phyloP scores from a whole-genome alignment of 2,329 filamentous ascomycete species.

The Fusarium papillatum region DNA sequence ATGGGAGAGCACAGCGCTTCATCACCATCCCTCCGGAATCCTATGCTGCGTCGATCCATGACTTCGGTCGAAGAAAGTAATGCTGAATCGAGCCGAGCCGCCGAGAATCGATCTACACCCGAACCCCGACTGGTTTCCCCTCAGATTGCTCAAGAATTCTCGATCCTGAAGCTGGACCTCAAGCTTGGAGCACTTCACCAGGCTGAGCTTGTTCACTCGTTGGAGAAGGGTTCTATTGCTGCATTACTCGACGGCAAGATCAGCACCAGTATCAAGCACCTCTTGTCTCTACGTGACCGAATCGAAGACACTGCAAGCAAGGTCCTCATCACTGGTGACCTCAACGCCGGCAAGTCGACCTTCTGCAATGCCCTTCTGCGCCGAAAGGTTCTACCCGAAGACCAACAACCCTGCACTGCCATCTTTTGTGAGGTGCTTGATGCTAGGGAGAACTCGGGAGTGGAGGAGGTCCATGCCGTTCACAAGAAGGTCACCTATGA shows the following conservation, averaged over 20 bases:
- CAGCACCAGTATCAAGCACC: conserved; percentile 91
- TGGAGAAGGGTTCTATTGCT: conserved; percentile 93
- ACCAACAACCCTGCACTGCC: conserved; percentile 97
- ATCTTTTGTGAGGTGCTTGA: conserved; percentile 99
- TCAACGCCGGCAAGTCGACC: conserved; percentile 98
- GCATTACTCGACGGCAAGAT: conserved; percentile 95
- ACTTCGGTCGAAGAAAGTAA: conserved; percentile 72
- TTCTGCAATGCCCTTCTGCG: conserved; percentile 98
- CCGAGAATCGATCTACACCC: conserved; percentile 69
- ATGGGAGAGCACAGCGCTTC: conserved; percentile 61
- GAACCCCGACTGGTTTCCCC: conserved; percentile 91
- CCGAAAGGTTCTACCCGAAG: conserved; percentile 93
- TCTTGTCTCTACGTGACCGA: conserved; percentile 87
- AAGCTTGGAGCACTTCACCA: conserved; percentile 91
- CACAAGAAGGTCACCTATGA: conserved; percentile 86
- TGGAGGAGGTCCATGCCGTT: conserved; percentile 97
- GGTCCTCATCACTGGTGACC: conserved; percentile 93
- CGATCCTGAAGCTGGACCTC: conserved; percentile 92
- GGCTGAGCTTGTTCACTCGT: conserved; percentile 90
- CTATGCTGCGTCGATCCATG: conserved; percentile 74
- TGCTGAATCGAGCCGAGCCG: conserved; percentile 80
- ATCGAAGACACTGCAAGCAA: conserved; percentile 99
- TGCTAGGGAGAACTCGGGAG: conserved; percentile 87
- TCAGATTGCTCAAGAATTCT: conserved; percentile 96
- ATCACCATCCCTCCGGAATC: conserved; percentile 58